Base-by-base conservation (phyloP, 208 protist genomes). In the Leishmania arabica region DNA sequence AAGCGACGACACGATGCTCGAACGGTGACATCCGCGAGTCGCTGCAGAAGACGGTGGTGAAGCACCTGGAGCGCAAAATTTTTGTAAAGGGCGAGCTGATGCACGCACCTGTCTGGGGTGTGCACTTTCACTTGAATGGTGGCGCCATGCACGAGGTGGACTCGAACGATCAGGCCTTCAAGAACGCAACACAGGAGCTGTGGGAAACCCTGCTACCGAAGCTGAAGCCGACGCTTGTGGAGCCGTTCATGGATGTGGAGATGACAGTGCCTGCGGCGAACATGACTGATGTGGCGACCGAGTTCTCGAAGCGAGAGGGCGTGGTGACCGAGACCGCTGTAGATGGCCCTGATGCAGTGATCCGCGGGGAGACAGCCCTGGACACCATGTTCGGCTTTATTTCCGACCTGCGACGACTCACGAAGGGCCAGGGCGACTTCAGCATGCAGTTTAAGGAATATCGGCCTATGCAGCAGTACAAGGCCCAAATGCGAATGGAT, bases 161-260 rank as follows among this genome's bases (percentile, higher is more conserved):
- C 89, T 99, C 99, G n/a, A 99, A 92, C 82, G 99, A 99, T 84
- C 86, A 99, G 80, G 99, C 99, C 24, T 99, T 99, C 93, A 95
- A 92, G 85, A 98, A 98, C 78, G 98, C 98, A 34, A 98, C 97
- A 2, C 91, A 97, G 77, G 92, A 98, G 71, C 94, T 99, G 45
- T 99, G 99, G 94, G 94, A 95, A 82, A 97, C 98, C 80, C 76
- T 96, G 45, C 92, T 98, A 60, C 90, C 91, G 2, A 94, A 96
- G 79, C 86, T 97, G 62, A 93, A 95, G 84, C 97, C 98, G 70
- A 96, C 96, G 2, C 89, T 99, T 34, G 93, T 99, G 72, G 98
- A 99, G 92, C 99, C 99, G 51, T 97, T 98, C 82, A 99, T 99
- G 99, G 95, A 94, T 42, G 96, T 99, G 5, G 96, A 98, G 80